These are phyloP conservation scores for Mixia osmundae DNA, from an alignment of 1,284 basidiomycete genomes.

Conservation along the genomic window DNA sequence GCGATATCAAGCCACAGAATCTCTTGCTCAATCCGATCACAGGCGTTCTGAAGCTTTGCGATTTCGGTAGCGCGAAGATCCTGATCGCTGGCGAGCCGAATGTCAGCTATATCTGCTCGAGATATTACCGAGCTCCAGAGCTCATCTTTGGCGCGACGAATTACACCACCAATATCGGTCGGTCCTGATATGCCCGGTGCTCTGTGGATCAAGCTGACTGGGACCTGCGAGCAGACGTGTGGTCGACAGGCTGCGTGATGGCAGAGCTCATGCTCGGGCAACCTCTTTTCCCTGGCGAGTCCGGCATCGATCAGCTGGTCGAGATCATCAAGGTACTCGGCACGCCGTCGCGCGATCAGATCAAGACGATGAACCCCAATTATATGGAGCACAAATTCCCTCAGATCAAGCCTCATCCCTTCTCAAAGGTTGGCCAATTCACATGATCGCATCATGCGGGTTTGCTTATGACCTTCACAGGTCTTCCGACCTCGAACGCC, in stretches of 20 bases:
- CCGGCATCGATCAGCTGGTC: conserved; percentile 97
- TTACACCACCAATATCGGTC: conserved; percentile 99
- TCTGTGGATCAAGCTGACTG: background rate
- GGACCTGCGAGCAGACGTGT: conserved; percentile 44
- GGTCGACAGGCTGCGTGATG: conserved; percentile 99
- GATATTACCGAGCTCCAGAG: conserved; percentile 97
- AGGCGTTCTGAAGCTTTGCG: conserved; percentile 89
- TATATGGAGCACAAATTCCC: conserved; percentile 99
- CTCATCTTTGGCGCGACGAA: conserved; percentile 99
- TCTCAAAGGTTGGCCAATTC: conserved; percentile 44
- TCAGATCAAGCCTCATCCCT: conserved; percentile 93
- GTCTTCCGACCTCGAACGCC: conserved; percentile 96
- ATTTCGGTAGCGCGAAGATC: conserved; percentile 98
- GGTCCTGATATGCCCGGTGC: conserved; percentile 22
- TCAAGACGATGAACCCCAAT: conserved; percentile 99
- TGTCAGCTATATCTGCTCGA: conserved; percentile 97
- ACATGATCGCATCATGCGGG: conserved; percentile 1
- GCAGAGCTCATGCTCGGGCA: conserved; percentile 98
- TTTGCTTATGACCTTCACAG: conserved; percentile 25
- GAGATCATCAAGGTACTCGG: conserved; percentile 99
- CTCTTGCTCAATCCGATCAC: conserved; percentile 87
- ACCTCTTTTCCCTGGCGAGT: conserved; percentile 95
- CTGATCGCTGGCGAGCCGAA: conserved; percentile 93
- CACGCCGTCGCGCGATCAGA: conserved; percentile 93
- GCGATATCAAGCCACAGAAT: conserved; percentile 99